phyloP scores from a whole-genome alignment of 805 yeast genomes.

The Zygoascus tannicola region DNA sequence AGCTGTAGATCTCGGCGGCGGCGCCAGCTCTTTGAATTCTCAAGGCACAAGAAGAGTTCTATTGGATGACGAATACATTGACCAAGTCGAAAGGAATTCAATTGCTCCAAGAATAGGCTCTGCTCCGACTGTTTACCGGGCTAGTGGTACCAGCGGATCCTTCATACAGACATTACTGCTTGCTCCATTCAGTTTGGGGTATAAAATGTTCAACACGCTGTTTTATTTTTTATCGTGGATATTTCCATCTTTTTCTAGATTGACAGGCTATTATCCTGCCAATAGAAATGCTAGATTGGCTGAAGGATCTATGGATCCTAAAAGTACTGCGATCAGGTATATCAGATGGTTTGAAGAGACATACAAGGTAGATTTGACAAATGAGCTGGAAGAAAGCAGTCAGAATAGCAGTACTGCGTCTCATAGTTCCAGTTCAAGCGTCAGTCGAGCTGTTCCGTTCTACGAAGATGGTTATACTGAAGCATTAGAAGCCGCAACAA shows the following conservation, averaged over 20 bases:
- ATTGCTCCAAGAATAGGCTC: conserved; percentile 24
- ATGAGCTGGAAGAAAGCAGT: conserved; percentile 27
- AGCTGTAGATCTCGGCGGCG: background rate
- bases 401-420: conserved; percentile 73
- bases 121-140: conserved; percentile 20
- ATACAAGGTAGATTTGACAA: conserved; percentile 19
- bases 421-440: conserved; percentile 39
- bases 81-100: background rate
- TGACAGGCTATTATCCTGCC: conserved; percentile 31
- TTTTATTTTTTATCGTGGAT: conserved; percentile 24
- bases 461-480: conserved; percentile 72
- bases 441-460: conserved; percentile 28
- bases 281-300: conserved; percentile 32
- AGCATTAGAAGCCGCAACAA: conserved; percentile 62
- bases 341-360: conserved; percentile 43
- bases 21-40: background rate
- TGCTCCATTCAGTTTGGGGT: conserved; percentile 28
- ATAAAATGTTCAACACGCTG: conserved; percentile 22
- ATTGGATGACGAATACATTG: conserved; percentile 12
- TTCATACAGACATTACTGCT: conserved; percentile 25
- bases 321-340: conserved; percentile 44
- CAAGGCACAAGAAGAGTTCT: conserved; percentile 2
- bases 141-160: conserved; percentile 20
- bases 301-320: conserved; percentile 38
- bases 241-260: conserved; percentile 32